phyloP scores from a whole-genome alignment of 805 yeast genomes.

The Monosporozyma aerobia region DNA sequence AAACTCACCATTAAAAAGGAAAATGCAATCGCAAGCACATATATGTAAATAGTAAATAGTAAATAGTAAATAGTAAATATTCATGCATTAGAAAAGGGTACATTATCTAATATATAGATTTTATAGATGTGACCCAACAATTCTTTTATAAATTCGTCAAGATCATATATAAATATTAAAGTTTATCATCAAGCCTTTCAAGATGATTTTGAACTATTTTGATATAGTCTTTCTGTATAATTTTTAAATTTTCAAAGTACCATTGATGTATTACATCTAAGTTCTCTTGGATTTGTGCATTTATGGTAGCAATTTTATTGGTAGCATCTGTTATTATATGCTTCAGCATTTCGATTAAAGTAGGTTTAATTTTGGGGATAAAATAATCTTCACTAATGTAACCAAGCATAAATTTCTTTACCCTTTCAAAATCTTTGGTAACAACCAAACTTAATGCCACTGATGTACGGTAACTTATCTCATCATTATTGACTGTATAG shows the following conservation, averaged over 20 bases:
- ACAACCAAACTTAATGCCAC: constrained; percentile 56
- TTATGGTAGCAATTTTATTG: neutral
- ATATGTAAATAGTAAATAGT: constrained; percentile 13
- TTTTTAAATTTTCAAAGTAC: constrained; percentile 8
- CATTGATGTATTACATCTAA: neutral
- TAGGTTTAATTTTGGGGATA: constrained; percentile 7
- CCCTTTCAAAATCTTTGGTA: constrained; percentile 17
- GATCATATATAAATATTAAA: too few species aligned
- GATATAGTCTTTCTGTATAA: constrained; percentile 16
- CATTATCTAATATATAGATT: neutral
- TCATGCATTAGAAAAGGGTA: neutral
- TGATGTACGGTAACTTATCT: constrained; percentile 62
- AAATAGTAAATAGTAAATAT: constrained; percentile 5
- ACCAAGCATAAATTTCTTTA: constrained; percentile 22
- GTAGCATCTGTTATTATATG: neutral
- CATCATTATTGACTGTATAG: constrained; percentile 49
- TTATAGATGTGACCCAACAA: neutral
- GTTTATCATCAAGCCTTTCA: neutral
- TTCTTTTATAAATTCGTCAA: neutral
- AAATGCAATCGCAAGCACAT: constrained; percentile 16
- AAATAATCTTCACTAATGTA: constrained; percentile 24
- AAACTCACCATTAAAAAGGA: constrained; percentile 16
- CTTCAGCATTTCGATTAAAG: constrained; percentile 1
- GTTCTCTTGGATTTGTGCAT: neutral
- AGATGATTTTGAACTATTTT: constrained; percentile 7